Conservation (phyloP, 208 protist species). For the Trypanosoma vivax region DNA sequence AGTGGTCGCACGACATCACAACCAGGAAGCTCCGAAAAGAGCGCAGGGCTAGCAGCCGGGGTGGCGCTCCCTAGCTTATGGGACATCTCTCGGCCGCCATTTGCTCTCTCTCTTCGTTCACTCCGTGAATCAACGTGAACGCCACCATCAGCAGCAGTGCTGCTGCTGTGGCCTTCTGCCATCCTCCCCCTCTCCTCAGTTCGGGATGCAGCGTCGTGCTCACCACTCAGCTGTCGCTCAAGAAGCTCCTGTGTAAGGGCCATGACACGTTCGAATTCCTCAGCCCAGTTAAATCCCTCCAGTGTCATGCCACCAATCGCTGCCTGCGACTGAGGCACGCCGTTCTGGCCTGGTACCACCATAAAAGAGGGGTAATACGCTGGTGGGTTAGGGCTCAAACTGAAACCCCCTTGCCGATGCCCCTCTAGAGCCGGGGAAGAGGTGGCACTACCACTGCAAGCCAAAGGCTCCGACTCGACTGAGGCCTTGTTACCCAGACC, state of each 20-base stretch:
- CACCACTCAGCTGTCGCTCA: slow-evolving; percentile 42
- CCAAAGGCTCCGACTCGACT: background rate
- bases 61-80: slow-evolving; percentile 1
- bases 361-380: slow-evolving; percentile 20
- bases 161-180: background rate
- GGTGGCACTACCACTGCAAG: background rate
- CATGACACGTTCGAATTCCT: slow-evolving; percentile 72
- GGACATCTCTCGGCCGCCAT: background rate
- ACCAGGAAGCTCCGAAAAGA: slow-evolving; percentile 11
- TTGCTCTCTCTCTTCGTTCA: too few species aligned
- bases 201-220: slow-evolving; percentile 17
- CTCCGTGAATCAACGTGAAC: too few species aligned
- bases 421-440: slow-evolving; percentile 6
- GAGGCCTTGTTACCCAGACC: background rate
- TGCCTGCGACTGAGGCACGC: background rate
- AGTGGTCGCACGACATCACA: slow-evolving; percentile 18
- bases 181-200: background rate
- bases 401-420: too few species aligned
- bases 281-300: slow-evolving; percentile 48
- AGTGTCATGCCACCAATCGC: background rate
- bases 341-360: background rate
- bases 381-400: slow-evolving; percentile 9
- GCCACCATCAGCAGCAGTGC: too few species aligned
- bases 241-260: slow-evolving; percentile 59
- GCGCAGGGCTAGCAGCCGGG: background rate